phyloP scores from a whole-genome alignment of 176 grass and related monocot species.

The Panicum miliaceum region DNA sequence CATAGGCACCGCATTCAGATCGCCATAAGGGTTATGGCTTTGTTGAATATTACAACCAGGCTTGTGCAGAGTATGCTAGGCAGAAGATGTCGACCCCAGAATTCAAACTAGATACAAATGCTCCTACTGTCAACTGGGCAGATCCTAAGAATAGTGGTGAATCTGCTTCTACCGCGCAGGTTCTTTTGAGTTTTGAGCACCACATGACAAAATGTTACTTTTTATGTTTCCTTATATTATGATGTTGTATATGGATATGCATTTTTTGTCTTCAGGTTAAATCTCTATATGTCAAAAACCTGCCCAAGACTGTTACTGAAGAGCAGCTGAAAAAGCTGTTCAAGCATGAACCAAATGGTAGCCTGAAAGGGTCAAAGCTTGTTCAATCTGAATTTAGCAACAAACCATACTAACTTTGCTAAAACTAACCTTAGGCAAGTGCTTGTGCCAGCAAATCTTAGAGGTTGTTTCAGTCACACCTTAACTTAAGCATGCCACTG shows the following conservation, averaged over 20 bases:
- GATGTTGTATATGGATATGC: constrained; percentile 32
- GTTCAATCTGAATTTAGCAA: background rate
- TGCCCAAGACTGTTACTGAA: constrained; percentile 81
- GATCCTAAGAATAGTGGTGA: constrained; percentile 71
- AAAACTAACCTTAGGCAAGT: background rate
- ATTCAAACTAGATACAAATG: constrained; percentile 86
- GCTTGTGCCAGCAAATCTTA: background rate
- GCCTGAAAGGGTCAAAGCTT: background rate
- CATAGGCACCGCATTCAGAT: constrained; percentile 57
- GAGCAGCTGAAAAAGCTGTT: constrained; percentile 73
- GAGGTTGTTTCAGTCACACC: background rate
- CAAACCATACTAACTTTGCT: background rate
- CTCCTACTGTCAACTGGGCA: constrained; percentile 86
- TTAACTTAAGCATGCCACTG: background rate
- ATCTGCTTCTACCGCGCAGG: constrained; percentile 63
- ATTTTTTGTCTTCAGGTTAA: constrained; percentile 58
- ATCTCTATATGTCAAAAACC: constrained; percentile 93
- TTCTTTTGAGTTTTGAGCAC: constrained; percentile 49
- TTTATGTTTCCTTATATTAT: constrained; percentile 22
- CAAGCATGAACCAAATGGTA: constrained; percentile 36
- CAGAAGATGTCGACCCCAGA: constrained; percentile 79
- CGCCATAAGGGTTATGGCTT: constrained; percentile 82
- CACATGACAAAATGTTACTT: constrained; percentile 6
- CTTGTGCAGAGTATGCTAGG: constrained; percentile 87
- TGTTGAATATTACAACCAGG: constrained; percentile 91